Percentiles rank a stretch among this genome's conserved stretches.
phyloP scores from a whole-genome alignment of 768 basidiomycete genomes.

The Auricularia heimuer region DNA sequence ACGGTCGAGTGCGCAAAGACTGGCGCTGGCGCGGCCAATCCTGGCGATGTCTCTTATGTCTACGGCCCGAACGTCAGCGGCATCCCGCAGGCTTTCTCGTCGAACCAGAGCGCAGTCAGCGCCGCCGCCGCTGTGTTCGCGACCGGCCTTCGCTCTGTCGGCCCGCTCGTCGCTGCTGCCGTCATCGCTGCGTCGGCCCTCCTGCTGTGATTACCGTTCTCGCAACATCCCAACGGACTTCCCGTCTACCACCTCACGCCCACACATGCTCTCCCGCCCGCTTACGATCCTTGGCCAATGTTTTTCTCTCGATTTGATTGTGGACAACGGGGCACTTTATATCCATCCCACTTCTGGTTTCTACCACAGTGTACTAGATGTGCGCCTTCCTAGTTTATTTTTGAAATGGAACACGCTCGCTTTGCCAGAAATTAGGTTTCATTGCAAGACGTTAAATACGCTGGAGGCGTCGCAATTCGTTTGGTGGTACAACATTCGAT shows the following conservation, averaged over 20 bases:
- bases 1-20: slow-evolving; percentile 48
- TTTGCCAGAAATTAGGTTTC: not conserved
- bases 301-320: not conserved
- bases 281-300: not conserved
- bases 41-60: slow-evolving; percentile 44
- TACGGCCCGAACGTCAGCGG: slow-evolving; percentile 48
- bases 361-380: not conserved
- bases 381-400: not conserved
- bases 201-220: not conserved
- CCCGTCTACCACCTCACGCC: not conserved
- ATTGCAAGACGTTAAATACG: not conserved
- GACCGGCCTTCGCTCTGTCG: not conserved
- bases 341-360: not conserved
- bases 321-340: not conserved
- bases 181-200: not conserved
- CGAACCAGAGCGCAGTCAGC: slow-evolving; percentile 47
- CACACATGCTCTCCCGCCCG: not conserved
- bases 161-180: not conserved
- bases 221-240: not conserved
- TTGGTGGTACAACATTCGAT: not conserved
- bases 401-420: not conserved
- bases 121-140: slow-evolving; percentile 29
- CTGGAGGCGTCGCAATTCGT: not conserved
- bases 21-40: slow-evolving; percentile 28
- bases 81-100: slow-evolving; percentile 45